phyloP scores from a whole-genome alignment of 352 stramenopile species.

The Globisporangium recalcitrans region DNA sequence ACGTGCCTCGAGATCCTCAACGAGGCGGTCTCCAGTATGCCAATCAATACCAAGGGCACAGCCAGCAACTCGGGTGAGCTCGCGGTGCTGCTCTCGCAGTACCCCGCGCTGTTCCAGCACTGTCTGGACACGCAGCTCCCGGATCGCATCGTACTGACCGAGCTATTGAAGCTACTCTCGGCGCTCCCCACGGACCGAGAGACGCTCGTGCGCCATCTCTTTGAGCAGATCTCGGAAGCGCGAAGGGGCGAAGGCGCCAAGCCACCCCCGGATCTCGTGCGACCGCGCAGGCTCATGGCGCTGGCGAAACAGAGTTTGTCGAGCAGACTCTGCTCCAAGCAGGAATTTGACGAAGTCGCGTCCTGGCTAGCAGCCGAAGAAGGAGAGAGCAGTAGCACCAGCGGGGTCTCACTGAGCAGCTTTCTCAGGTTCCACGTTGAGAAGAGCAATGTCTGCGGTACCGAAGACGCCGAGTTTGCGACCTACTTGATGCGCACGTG shows the following conservation, averaged over 20 bases:
- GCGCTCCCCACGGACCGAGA: conserved; percentile 32
- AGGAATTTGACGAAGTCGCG: conserved; percentile 29
- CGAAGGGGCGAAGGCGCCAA: conserved; percentile 32
- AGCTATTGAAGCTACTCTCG: conserved; percentile 37
- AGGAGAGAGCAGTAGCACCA: not conserved
- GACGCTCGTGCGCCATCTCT: conserved; percentile 38
- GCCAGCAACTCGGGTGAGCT: not conserved
- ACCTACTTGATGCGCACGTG: conserved; percentile 57
- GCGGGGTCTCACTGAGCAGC: conserved; percentile 24
- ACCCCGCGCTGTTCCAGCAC: conserved; percentile 43
- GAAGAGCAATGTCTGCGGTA: conserved; percentile 39
- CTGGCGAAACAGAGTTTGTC: conserved; percentile 43
- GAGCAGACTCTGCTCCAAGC: conserved; percentile 26
- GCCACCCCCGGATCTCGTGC: conserved; percentile 44
- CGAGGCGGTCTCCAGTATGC: not conserved
- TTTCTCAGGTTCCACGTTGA: conserved; percentile 45
- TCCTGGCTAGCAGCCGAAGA: conserved; percentile 22
- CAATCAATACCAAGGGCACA: not conserved
- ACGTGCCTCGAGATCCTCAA: conserved; percentile 17
- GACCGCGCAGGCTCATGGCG: conserved; percentile 38
- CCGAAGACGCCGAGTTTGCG: conserved; percentile 60
- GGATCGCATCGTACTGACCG: conserved; percentile 19
- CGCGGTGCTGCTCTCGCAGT: conserved; percentile 34
- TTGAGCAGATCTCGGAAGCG: conserved; percentile 51
- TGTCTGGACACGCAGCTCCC: conserved; percentile 26